Base-by-base conservation (phyloP, 176 grass and related monocot genomes). In the Panicum miliaceum region DNA sequence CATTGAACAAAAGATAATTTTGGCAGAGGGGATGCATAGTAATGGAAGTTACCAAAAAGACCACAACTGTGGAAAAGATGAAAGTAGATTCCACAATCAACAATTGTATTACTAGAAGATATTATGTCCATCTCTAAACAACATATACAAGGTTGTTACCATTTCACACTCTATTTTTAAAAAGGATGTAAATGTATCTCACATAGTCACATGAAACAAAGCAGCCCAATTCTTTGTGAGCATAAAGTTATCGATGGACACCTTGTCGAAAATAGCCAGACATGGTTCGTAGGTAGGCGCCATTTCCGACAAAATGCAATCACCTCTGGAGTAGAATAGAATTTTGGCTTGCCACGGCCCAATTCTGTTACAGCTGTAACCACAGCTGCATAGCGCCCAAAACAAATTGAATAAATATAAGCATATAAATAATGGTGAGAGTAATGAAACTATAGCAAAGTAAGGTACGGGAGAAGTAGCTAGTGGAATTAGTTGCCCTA, bases 221-320 rank as follows among this genome's bases (percentile, higher is more conserved):
- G 35, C 12, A 71, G 32, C 6, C 32, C 38, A 76, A 48, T 26
- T 79, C n/a, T 46, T 57, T 22, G 47, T 4, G 37, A 23, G 54
- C 12, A 69, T 34, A 40, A 77, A 75, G 71, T 80, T 70, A 88
- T 73, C n/a, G 58, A 66, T 75, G 35, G 19, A 67, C 67, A 98
- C 96, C 96, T 93, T 84, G 93, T 98, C 29, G 96, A 98, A 76
- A 98, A 98, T 71, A 98, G 68, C 96, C 96, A 98, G 34, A 98
- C 70, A 78, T 98, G 89, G 64, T 98, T 98, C 36, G 96, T 95
- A 35, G 96, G 93, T 29, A 98, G 77, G 18, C 91, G 91, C 96
- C 96, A 95, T 90, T 94, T 92, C 83, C 80, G 85, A 88, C 93
- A 98, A 85, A 98, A 95, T 23, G 88, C 88, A 56, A 98, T 94